Evolutionary conservation across 2,329 filamentous ascomycete species (phyloP).

Genomic region (Aspergillus bombycis): DNA sequence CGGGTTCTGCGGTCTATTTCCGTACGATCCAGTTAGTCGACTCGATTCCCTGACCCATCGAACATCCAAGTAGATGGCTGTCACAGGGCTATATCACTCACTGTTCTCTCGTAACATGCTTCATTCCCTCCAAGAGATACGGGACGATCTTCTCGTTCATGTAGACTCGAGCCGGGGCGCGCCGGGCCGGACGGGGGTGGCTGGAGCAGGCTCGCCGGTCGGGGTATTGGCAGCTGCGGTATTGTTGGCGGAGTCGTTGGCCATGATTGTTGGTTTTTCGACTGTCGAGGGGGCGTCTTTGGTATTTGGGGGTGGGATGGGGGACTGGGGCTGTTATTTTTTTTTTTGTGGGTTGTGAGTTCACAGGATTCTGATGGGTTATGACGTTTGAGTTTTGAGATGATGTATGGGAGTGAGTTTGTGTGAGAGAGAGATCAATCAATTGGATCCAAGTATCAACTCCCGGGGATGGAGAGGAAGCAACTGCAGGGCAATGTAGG

Average conservation of each 20-base stretch:
- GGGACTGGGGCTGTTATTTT: background rate
- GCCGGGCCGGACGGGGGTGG: conserved; percentile 56
- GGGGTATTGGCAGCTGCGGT: conserved; percentile 23
- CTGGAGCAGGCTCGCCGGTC: conserved; percentile 31
- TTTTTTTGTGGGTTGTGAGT: background rate
- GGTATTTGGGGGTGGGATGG: background rate
- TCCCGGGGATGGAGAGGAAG: background rate
- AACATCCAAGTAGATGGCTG: background rate
- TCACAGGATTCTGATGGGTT: background rate
- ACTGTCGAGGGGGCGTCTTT: background rate
- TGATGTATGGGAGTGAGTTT: background rate
- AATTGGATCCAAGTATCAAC: background rate
- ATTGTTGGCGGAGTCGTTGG: conserved; percentile 17
- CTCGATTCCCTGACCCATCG: background rate
- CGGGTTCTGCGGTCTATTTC: conserved; percentile 66
- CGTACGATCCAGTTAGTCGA: background rate
- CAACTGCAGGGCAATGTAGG: background rate
- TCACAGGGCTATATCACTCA: conserved; percentile 34
- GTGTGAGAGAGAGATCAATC: background rate
- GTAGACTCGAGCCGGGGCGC: conserved; percentile 70
- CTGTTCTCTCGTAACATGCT: conserved; percentile 71
- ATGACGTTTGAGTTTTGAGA: background rate
- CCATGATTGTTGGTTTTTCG: conserved; percentile 21
- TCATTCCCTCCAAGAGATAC: conserved; percentile 73
- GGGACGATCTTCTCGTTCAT: conserved; percentile 72